Base-by-base conservation (phyloP, 2,329 filamentous ascomycete genomes). In the Lecanicillium sp. region DNA sequence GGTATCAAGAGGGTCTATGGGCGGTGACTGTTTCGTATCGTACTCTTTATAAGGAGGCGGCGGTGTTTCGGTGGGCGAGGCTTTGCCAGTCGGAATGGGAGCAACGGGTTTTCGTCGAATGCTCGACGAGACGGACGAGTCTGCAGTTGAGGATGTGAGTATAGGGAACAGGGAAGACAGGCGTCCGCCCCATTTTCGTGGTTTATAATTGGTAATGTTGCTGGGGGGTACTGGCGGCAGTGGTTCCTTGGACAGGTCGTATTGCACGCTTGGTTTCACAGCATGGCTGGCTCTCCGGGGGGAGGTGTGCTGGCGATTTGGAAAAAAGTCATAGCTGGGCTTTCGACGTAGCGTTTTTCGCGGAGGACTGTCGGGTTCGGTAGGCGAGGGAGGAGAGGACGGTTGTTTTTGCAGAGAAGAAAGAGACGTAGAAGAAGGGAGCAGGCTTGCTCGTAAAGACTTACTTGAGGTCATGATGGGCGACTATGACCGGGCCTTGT, bases 381-480 rank as follows among this genome's bases (percentile, higher is more conserved):
- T 48, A n/a, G 49, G 36, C 35, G 51, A 48, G 45, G 38, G 49
- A 50, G 35, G 51, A 27, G n/a, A n/a, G n/a, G 37, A 48, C 48
- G 49, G 51, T 41, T 43, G 51, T 43, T 33, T 51, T 45, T 57
- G 60, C 38, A 63, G 51, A 49, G 59, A 56, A 53, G 60, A 60
- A 57, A 69, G 62, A 54, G 66, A 66, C 53, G 63, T 52, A 50
- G 63, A 63, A 56, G 63, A 60, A 55, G 64, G 60, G 54, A 70
- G 59, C 46, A 63, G 56, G 50, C 62, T 61, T 45, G 64, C 62
- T 60, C 66, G 61, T 57, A 65, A 61, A 53, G 66, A 71, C 68
- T 71, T 73, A 68, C 66, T 67, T 58, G 69, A 70, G 61, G 68
- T 65, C 69, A 72, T 72, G 56, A 57, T 66, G 64, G 63, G 63